Evolutionary conservation across 2,329 filamentous ascomycete genomes (phyloP), one percentile per base, ranked within the genome.

Genomic region (Leptographium wingfieldii): DNA sequence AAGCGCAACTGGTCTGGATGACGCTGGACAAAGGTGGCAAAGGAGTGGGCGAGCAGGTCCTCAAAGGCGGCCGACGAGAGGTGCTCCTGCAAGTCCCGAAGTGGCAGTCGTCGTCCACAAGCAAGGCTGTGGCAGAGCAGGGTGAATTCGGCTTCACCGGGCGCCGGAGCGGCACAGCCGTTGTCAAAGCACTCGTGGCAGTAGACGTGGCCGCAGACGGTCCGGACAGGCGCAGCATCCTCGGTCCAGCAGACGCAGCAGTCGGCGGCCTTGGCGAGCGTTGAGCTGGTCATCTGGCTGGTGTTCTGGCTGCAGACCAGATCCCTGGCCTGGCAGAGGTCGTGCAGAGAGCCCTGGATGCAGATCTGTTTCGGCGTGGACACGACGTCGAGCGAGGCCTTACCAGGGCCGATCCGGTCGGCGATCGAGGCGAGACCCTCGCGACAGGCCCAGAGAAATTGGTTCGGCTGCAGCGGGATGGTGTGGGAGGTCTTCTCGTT

Each of bases 171-270:
- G 27, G 53, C 58, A 59, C 72, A 72, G 10, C 72, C 62, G 49
- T 66, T 65, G 56, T 70, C 66, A 53, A 79, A 76, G 63, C 76
- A 79, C 27, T 69, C 67, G 0, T 63, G 61, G 63, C 75, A 79
- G 63, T 77, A 78, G 12, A 68, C 51, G 60, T 79, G 76, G 0
- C 63, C 65, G 63, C 76, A 78, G 1, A 58, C 51, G 5, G 69
- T 74, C 9, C 48, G 64, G 6, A 77, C 59, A 0, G 71, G 65
- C 6, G 73, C 66, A 22, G 74, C 72, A 0, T 70, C 70, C 31
- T 69, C 68, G 14, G 63, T 69, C 65, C 68, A 73, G 59, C 75
- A 77, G 7, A 73, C 67, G 0, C 69, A 57, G 61, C 73, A 73
- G 40, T 16, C n/a, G 29, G n/a, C 19, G 1, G 33, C 29, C 6